phyloP scores from a whole-genome alignment of 768 basidiomycete species.

The Antrodiella citrinella region DNA sequence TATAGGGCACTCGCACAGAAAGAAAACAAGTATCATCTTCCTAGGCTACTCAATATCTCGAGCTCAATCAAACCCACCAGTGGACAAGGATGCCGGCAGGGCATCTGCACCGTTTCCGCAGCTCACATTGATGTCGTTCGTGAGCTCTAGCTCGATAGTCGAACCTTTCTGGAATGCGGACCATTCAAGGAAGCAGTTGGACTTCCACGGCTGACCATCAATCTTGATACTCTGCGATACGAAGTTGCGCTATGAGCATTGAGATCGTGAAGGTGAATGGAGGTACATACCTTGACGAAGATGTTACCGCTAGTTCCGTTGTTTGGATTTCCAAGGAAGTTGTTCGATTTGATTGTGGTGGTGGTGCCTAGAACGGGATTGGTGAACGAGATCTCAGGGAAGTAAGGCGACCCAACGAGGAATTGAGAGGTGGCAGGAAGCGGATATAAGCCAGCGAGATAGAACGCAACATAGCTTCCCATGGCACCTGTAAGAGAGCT shows the following conservation, averaged over 20 bases:
- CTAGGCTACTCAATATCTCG: no score
- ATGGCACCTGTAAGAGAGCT: slow-evolving; percentile 57
- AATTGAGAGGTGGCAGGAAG: slow-evolving; percentile 53
- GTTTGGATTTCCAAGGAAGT: slow-evolving; percentile 44
- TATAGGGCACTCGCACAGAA: no score
- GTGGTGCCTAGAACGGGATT: slow-evolving; percentile 52
- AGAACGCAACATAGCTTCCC: slow-evolving; percentile 54
- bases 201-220: slow-evolving; percentile 49
- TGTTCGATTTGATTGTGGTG: slow-evolving; percentile 42
- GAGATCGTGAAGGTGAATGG: not conserved
- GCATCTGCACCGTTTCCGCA: slow-evolving; percentile 41
- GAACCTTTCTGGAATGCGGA: slow-evolving; percentile 49
- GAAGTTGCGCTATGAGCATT: not conserved
- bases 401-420: slow-evolving; percentile 55
- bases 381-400: slow-evolving; percentile 50
- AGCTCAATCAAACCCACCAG: slow-evolving; percentile 41
- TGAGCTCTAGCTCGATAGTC: slow-evolving; percentile 46
- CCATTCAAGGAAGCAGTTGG: slow-evolving; percentile 61
- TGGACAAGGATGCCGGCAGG: slow-evolving; percentile 55
- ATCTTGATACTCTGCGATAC: slow-evolving; percentile 42
- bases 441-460: slow-evolving; percentile 53
- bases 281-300: slow-evolving; percentile 42
- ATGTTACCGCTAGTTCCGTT: slow-evolving; percentile 46
- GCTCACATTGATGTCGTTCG: slow-evolving; percentile 41
- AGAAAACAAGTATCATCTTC: no score